Evolutionary conservation across 2,329 filamentous ascomycete species (phyloP), one percentile per base, ranked within the genome.

Genomic region (Ascochyta lentis): DNA sequence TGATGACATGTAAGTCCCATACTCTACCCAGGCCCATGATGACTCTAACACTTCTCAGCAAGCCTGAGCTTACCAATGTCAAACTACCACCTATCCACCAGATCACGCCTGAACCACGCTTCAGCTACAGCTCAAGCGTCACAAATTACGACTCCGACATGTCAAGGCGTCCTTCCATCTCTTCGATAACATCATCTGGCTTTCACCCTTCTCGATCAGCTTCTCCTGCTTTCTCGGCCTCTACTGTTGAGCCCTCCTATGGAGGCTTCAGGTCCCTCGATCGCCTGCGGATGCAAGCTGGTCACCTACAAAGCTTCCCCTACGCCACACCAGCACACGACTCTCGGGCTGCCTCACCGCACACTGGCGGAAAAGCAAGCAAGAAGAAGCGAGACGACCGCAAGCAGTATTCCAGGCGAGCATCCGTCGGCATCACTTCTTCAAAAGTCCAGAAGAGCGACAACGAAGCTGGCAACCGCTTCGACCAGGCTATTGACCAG

Each of bases 311-410:
- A 41, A 16, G 15, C 19, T 58, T 49, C 16, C 55, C 49, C 19
- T 54, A 54, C 46, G 37, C 33, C 23, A 37, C 49, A 37, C 22
- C 39, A 4, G 34, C 24, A 2, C 54, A 40, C 2, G 43, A 53
- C 7, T 35, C 54, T 4, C 29, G 29, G 2, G 12, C 49, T 23
- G 23, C 10, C 15, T 16, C 26, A 48, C n/a, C 42, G 7, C 55
- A 58, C 46, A 29, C 55, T 10, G 50, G 46, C n/a, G 50, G 50
- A 4, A 58, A 58, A 24, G 55, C 46, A 15, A 47, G 48, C 40
- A 58, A 58, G 45, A 58, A 54, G 50, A 58, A 58, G 45, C 55
- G 55, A 29, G 49, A 49, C 19, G 54, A 57, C 15, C 54, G 54
- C 42, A 57, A 53, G 54, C 48, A 52, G 9, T 53, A 40, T 23